A percentile compares a stretch with the other conserved stretches of the same genome.
Evolutionary conservation across 2,329 filamentous ascomycete genomes (phyloP).

Genomic region (Aschersonia sp.): DNA sequence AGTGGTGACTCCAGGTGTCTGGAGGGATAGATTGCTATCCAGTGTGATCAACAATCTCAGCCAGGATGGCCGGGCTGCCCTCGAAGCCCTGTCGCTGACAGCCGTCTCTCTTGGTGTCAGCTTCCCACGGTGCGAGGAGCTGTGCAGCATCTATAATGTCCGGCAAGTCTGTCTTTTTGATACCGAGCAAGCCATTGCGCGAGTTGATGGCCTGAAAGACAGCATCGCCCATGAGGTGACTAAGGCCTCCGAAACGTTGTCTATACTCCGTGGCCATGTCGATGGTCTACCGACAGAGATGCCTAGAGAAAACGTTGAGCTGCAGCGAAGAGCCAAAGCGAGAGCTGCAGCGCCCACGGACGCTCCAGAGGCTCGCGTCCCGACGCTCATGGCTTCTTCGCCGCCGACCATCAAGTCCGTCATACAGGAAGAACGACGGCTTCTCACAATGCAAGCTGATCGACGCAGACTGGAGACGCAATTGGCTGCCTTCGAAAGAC

Average conservation of each 20-base stretch:
- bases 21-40: constrained; percentile 23
- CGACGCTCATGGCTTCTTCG: neutral
- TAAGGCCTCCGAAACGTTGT: constrained; percentile 22
- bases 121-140: constrained; percentile 28
- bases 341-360: constrained; percentile 54
- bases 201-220: constrained; percentile 39
- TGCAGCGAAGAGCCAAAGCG: constrained; percentile 56
- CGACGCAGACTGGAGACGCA: constrained; percentile 48
- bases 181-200: constrained; percentile 38
- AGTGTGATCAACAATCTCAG: constrained; percentile 20
- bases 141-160: constrained; percentile 38
- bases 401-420: constrained; percentile 43
- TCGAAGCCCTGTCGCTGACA: constrained; percentile 42
- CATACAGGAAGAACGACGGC: constrained; percentile 40
- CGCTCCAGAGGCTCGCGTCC: constrained; percentile 20
- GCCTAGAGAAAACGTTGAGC: constrained; percentile 57
- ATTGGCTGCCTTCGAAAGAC: constrained; percentile 51
- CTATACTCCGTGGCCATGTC: constrained; percentile 21
- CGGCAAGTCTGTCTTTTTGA: constrained; percentile 40
- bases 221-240: constrained; percentile 39
- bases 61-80: constrained; percentile 36
- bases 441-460: constrained; percentile 38
- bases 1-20: too few species aligned
- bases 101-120: constrained; percentile 34
- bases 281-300: constrained; percentile 33